Base-by-base conservation (phyloP, 257 asterid species). In the Avicennia marina region DNA sequence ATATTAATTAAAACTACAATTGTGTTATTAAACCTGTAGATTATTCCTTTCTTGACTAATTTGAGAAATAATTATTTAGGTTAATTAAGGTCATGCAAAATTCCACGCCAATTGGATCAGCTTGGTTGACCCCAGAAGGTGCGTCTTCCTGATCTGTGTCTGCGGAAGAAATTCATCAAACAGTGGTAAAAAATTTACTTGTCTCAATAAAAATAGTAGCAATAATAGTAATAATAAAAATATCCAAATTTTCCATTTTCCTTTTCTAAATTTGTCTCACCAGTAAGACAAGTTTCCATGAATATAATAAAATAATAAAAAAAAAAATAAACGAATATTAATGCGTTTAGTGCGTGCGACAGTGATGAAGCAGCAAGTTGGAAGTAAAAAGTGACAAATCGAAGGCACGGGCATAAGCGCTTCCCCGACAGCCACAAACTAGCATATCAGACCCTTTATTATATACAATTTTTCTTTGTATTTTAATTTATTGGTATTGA, bases 111-210 rank as follows among this genome's bases (percentile, higher is more conserved):
- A 60, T 52, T 56, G 20, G n/a, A 43, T 60, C 74, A 65, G 81
- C 65, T 78, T 78, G 68, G 79, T 68, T 75, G 82, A 81, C 83
- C 71, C 73, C 50, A 45, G 63, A 63, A 21, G 58, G 16, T 13
- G 69, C 82, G 84, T 76, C 86, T 57, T 67, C 68, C n/a, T n/a
- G n/a, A 50, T 53, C 66, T 47, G 64, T 62, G 72, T 67, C 64
- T 63, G 50, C 31, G 12, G 46, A 67, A 44, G 66, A 61, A 75
- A 51, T n/a, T n/a, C n/a, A 75, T 58, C 40, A 65, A 62, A 78
- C 79, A 70, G 4, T 41, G 47, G 82, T 76, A 81, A 71, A 60
- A 76, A 58, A 75, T 73, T 56, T 59, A 70, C 56, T 43, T 52
- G 29, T 7, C 27, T 4, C 15, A 17, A n/a, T n/a, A n/a, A n/a